Conservation (phyloP, 352 stramenopile species). For the Phytopythium montanum region DNA sequence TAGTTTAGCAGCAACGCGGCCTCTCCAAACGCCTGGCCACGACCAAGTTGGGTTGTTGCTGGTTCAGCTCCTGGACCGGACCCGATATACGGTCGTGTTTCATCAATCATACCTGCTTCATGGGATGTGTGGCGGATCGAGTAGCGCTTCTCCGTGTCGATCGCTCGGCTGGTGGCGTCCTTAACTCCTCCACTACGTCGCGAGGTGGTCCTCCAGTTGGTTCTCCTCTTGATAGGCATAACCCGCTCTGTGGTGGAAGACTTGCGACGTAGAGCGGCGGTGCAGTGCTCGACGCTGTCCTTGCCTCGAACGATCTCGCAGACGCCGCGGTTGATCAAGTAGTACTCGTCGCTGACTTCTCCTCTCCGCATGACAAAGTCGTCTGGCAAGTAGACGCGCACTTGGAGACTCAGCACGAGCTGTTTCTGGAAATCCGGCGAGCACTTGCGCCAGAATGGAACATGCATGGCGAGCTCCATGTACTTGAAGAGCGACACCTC, state of each 20-base stretch:
- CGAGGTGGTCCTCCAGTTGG: background rate
- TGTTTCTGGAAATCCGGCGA: constrained; percentile 54
- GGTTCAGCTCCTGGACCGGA: background rate
- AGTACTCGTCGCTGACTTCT: constrained; percentile 50
- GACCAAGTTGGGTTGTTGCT: background rate
- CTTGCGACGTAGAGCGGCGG: background rate
- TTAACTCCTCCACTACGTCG: background rate
- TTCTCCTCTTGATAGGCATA: background rate
- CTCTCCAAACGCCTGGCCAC: constrained; percentile 42
- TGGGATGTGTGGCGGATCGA: background rate
- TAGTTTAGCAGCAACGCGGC: constrained; percentile 50
- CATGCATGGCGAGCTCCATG: constrained; percentile 45
- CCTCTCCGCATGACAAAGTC: constrained; percentile 54
- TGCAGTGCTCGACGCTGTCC: constrained; percentile 18
- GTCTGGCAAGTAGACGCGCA: constrained; percentile 54
- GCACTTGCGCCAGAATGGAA: constrained; percentile 40
- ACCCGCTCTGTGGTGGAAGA: background rate
- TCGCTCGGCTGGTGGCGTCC: background rate
- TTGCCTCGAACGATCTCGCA: constrained; percentile 27
- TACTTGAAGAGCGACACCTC: constrained; percentile 76
- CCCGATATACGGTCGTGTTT: background rate
- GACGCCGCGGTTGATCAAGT: constrained; percentile 57
- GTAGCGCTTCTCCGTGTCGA: background rate
- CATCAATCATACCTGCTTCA: background rate
- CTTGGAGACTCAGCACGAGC: constrained; percentile 36